Percentiles rank a stretch among this genome's conserved stretches.
These are phyloP conservation scores for Pulveroboletus sp. DNA, from an alignment of 1,284 basidiomycete genomes.

Conservation along the genomic window DNA sequence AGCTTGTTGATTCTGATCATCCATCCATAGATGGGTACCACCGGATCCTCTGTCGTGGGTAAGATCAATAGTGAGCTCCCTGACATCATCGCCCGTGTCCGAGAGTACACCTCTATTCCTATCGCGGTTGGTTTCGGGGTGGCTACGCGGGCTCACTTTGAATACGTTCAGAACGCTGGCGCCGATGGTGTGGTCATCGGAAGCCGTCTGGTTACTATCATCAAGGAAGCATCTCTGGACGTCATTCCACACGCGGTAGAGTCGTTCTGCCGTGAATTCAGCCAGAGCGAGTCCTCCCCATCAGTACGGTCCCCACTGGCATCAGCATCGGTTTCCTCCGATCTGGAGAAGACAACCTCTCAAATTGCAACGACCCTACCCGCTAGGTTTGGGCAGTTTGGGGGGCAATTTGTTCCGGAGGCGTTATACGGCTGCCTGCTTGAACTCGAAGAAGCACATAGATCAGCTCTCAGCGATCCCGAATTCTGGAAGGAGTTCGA, in stretches of 20 bases:
- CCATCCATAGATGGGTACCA: not conserved
- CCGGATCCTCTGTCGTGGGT: not conserved
- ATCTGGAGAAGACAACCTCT: not conserved
- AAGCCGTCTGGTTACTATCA: not conserved
- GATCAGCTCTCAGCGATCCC: not conserved
- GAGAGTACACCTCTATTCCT: not conserved
- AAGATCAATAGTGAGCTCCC: not conserved
- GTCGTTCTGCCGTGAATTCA: not conserved
- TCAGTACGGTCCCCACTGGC: slow-evolving; percentile 35
- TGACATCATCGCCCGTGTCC: not conserved
- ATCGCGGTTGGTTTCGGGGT: not conserved
- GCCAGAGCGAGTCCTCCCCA: slow-evolving; percentile 5
- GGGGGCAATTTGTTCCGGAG: slow-evolving; percentile 6
- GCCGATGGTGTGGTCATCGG: not conserved
- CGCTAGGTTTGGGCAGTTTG: slow-evolving; percentile 1
- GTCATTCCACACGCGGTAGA: not conserved
- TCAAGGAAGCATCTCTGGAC: not conserved
- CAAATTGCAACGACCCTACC: not conserved
- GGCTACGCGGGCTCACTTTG: not conserved
- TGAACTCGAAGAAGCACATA: slow-evolving; percentile 4
- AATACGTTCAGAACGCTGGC: not conserved
- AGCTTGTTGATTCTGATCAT: not conserved
- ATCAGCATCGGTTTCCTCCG: slow-evolving; percentile 47
- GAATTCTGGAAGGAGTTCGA: slow-evolving; percentile 2
- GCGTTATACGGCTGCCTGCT: slow-evolving; percentile 4